A percentile compares a stretch with the other conserved stretches of the same genome.
These are phyloP conservation scores for Phytophthora megakarya DNA, from an alignment of 352 stramenopile genomes.

Conservation along the genomic window DNA sequence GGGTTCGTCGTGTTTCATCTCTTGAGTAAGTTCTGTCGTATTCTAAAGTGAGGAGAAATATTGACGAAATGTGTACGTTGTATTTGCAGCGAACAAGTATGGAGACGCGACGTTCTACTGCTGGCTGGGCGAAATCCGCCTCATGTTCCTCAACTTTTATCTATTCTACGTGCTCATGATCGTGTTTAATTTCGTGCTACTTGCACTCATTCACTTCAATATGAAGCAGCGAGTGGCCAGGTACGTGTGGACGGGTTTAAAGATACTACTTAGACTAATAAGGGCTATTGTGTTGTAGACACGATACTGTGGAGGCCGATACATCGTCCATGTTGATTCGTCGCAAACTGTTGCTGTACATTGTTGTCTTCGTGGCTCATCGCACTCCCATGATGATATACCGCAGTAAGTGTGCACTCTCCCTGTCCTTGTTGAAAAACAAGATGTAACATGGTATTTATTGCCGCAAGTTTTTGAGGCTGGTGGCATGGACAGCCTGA, in stretches of 20 bases:
- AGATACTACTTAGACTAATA: background rate
- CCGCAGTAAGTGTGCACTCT: slow-evolving; percentile 44
- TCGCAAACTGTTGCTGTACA: slow-evolving; percentile 71
- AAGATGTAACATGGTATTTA: slow-evolving; percentile 15
- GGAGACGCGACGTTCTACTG: slow-evolving; percentile 85
- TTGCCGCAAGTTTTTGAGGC: slow-evolving; percentile 45
- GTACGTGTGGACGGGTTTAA: slow-evolving; percentile 19
- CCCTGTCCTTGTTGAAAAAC: background rate
- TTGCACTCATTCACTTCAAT: slow-evolving; percentile 66
- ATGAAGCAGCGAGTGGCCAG: slow-evolving; percentile 67
- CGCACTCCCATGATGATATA: slow-evolving; percentile 78
- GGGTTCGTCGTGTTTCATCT: slow-evolving; percentile 65
- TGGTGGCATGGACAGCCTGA: slow-evolving; percentile 39
- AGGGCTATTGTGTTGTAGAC: slow-evolving; percentile 34
- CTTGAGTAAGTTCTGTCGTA: slow-evolving; percentile 33
- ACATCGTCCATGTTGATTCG: slow-evolving; percentile 74
- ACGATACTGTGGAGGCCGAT: slow-evolving; percentile 68
- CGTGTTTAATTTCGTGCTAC: slow-evolving; percentile 72
- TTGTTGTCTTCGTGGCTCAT: slow-evolving; percentile 71
- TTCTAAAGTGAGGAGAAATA: background rate
- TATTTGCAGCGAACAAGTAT: slow-evolving; percentile 60
- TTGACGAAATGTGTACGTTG: too few relatives aligned
- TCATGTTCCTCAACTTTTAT: slow-evolving; percentile 84
- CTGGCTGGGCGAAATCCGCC: slow-evolving; percentile 68
- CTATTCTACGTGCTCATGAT: slow-evolving; percentile 70